These are phyloP conservation scores for Wickerhamiella azyma DNA, from an alignment of 805 yeast species.

Conservation along the genomic window DNA sequence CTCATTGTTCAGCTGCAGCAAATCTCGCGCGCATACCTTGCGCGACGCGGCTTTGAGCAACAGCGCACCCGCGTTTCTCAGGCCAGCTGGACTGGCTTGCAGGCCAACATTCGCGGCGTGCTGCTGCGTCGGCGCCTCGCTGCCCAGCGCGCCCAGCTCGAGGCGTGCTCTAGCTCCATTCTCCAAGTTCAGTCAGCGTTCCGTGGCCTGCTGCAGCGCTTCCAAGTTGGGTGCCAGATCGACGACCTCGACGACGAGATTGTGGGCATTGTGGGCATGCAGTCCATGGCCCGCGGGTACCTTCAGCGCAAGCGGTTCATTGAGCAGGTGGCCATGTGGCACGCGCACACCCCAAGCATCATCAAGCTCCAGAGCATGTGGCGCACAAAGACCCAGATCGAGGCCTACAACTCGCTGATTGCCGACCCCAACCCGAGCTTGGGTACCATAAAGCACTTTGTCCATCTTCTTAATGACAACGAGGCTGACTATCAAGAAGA, in stretches of 20 bases:
- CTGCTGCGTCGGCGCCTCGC: conserved; percentile 14
- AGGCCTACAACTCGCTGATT: conserved; percentile 61
- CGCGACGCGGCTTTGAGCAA: background rate
- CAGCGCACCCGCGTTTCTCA: background rate
- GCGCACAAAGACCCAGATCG: conserved; percentile 51
- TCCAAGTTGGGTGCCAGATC: conserved; percentile 21
- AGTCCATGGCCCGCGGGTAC: conserved; percentile 24
- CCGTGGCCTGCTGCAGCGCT: conserved; percentile 28
- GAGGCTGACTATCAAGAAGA: conserved; percentile 68
- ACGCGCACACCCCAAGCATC: conserved; percentile 41
- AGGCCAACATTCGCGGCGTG: conserved; percentile 42
- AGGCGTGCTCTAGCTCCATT: conserved; percentile 11
- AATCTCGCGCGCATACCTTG: conserved; percentile 7
- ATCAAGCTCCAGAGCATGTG: conserved; percentile 62
- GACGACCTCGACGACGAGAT: conserved; percentile 26
- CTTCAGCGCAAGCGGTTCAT: conserved; percentile 20
- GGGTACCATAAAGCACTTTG: conserved; percentile 60
- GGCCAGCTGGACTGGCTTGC: conserved; percentile 27
- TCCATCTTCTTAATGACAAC: conserved; percentile 56
- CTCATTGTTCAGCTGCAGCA: conserved; percentile 6
- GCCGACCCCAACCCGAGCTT: conserved; percentile 65
- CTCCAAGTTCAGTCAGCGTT: conserved; percentile 26
- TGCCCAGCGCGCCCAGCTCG: background rate
- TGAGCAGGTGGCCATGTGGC: conserved; percentile 35
- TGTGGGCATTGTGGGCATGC: conserved; percentile 22